Percentiles rank a stretch among this genome's conserved stretches.
Conservation (phyloP, 1,139 yeast species). For the Trichomonascaceae sp. region DNA sequence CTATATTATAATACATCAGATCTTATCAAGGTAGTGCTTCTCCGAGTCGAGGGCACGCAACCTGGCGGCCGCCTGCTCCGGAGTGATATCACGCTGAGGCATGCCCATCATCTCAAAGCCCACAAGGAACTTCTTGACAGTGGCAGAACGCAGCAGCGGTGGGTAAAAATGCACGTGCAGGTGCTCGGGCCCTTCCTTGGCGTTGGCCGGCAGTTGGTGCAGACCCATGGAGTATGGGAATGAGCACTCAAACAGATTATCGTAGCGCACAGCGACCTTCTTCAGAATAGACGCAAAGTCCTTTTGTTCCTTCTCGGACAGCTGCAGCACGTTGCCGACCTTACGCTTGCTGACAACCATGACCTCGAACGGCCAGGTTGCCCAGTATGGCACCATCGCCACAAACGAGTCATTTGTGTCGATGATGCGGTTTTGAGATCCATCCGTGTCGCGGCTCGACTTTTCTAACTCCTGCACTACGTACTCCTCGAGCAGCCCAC, state of each 20-base stretch:
- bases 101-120: slow-evolving; percentile 73
- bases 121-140: slow-evolving; percentile 63
- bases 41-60: slow-evolving; percentile 13
- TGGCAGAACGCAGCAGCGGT: slow-evolving; percentile 60
- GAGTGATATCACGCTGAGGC: slow-evolving; percentile 66
- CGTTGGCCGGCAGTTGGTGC: slow-evolving; percentile 35
- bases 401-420: slow-evolving; percentile 49
- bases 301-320: slow-evolving; percentile 34
- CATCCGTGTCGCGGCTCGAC: slow-evolving; percentile 15
- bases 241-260: slow-evolving; percentile 53
- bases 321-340: slow-evolving; percentile 38
- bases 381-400: slow-evolving; percentile 76
- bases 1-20: too few relatives aligned
- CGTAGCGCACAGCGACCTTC: slow-evolving; percentile 50
- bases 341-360: slow-evolving; percentile 45
- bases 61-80: slow-evolving; percentile 52
- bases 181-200: slow-evolving; percentile 33
- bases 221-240: slow-evolving; percentile 78
- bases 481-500: slow-evolving; percentile 51
- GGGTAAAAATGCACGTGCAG: slow-evolving; percentile 74
- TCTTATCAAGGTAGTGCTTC: slow-evolving; percentile 8
- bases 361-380: slow-evolving; percentile 72
- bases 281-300: slow-evolving; percentile 49
- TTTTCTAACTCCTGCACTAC: slow-evolving; percentile 40
- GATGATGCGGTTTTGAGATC: slow-evolving; percentile 33